Conservation (phyloP, 2,329 filamentous ascomycete species). For the Xylariomycetidae sp. region DNA sequence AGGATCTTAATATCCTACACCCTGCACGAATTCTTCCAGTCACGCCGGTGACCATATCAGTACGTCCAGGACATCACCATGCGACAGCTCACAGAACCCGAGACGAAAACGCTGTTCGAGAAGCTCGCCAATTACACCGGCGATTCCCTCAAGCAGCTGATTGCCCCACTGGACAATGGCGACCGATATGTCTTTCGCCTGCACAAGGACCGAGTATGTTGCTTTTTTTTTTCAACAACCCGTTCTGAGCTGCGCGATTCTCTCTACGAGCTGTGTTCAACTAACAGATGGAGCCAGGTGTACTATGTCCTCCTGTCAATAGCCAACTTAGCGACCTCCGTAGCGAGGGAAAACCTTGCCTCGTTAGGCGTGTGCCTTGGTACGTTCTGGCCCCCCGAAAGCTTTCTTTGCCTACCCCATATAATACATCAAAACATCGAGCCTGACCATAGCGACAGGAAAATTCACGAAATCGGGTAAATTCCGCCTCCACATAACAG, state of each 20-base stretch:
- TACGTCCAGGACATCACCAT: constrained; percentile 9
- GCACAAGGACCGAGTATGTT: constrained; percentile 54
- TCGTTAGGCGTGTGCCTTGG: constrained; percentile 83
- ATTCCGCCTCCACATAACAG: constrained; percentile 90
- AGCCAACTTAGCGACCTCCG: constrained; percentile 84
- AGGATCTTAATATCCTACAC: too few species aligned
- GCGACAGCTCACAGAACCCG: constrained; percentile 11
- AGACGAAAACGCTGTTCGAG: constrained; percentile 75
- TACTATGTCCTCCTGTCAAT: constrained; percentile 90
- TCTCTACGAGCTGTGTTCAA: too few species aligned
- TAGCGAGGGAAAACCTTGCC: constrained; percentile 76
- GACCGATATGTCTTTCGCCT: constrained; percentile 85
- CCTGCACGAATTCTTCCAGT: too few species aligned
- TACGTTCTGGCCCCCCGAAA: constrained; percentile 21
- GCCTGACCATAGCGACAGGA: constrained; percentile 41
- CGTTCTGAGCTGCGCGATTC: too few species aligned
- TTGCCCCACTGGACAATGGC: constrained; percentile 64
- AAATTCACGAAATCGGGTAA: constrained; percentile 98
- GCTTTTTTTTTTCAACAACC: too few species aligned
- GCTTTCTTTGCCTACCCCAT: background rate
- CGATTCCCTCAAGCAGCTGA: constrained; percentile 77
- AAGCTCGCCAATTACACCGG: constrained; percentile 95
- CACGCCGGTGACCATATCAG: background rate
- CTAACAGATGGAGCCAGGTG: too few species aligned
- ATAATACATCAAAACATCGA: constrained; percentile 3